A percentile compares a stretch with the other conserved stretches of the same genome.
Conservation (phyloP, 2,329 filamentous ascomycete genomes). For the Aschersonia sp. region DNA sequence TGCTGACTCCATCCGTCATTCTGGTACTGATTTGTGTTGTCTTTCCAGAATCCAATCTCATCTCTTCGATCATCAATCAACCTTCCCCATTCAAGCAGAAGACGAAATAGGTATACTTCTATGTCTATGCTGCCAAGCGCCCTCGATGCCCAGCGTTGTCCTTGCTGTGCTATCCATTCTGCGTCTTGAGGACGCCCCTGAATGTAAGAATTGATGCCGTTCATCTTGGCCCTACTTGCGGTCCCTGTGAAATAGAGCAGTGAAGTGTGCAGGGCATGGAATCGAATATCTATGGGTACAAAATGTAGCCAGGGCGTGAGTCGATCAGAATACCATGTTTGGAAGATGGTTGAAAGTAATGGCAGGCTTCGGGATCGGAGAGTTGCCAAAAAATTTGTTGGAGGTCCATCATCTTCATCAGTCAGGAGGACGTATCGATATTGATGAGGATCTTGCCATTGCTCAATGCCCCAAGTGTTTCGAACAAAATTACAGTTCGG, state of each 20-base stretch:
- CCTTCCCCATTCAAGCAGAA: conserved; percentile 65
- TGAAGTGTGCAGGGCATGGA: conserved; percentile 60
- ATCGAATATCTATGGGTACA: conserved; percentile 59
- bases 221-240: conserved; percentile 23
- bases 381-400: conserved; percentile 42
- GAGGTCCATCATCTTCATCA: conserved; percentile 55
- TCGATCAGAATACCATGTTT: conserved; percentile 66
- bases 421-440: conserved; percentile 59
- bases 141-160: conserved; percentile 47
- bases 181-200: conserved; percentile 35
- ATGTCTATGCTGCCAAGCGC: conserved; percentile 58
- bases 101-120: conserved; percentile 65
- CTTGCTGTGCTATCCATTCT: conserved; percentile 50
- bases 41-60: conserved; percentile 22
- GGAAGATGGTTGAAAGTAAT: conserved; percentile 57
- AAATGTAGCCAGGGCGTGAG: conserved; percentile 68
- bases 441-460: conserved; percentile 39
- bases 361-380: conserved; percentile 53
- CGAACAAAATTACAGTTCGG: conserved; percentile 17
- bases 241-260: conserved; percentile 59
- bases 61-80: conserved; percentile 47
- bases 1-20: conserved; percentile 14
- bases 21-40: conserved; percentile 13
- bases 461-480: conserved; percentile 15
- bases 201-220: conserved; percentile 31